Evolutionary conservation across 805 yeast genomes (phyloP).

Genomic region (Candida anglica): DNA sequence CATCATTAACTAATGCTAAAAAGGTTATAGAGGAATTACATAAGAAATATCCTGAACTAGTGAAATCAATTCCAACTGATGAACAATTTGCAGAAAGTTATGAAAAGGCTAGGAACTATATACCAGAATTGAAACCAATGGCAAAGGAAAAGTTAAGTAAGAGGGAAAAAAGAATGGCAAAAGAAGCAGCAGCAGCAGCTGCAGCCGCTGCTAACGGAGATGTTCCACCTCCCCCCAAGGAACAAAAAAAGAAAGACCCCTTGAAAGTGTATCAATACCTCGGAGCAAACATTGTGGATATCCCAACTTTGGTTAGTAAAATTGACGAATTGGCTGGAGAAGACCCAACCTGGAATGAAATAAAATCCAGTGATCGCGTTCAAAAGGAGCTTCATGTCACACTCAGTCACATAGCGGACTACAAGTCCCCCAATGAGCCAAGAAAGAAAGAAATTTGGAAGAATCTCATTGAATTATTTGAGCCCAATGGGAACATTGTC

Average conservation of each 20-base stretch:
- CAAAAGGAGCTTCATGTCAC: slow-evolving; percentile 67
- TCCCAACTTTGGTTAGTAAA: neutral
- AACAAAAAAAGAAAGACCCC: neutral
- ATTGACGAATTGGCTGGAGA: neutral
- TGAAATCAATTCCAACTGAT: slow-evolving; percentile 36
- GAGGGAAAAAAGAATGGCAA: slow-evolving; percentile 7
- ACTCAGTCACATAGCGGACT: slow-evolving; percentile 41
- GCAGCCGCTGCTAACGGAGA: slow-evolving; percentile 5
- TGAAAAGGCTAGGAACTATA: slow-evolving; percentile 46
- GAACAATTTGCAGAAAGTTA: slow-evolving; percentile 45
- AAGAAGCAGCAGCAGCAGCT: slow-evolving; percentile 1
- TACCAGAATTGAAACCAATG: slow-evolving; percentile 46
- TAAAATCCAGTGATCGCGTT: slow-evolving; percentile 15
- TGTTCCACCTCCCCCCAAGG: neutral
- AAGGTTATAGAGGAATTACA: slow-evolving; percentile 36
- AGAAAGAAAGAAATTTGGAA: slow-evolving; percentile 16
- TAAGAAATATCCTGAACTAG: slow-evolving; percentile 39
- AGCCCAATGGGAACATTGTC: too few relatives aligned
- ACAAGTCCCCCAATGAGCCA: slow-evolving; percentile 9
- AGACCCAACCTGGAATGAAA: neutral
- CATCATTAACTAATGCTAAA: slow-evolving; percentile 49
- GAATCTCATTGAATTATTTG: slow-evolving; percentile 7
- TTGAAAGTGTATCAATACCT: neutral
- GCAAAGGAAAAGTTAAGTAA: slow-evolving; percentile 15
- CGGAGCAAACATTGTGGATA: neutral